phyloP scores from a whole-genome alignment of 306 rosid species.

The Dicorynia guianensis region DNA sequence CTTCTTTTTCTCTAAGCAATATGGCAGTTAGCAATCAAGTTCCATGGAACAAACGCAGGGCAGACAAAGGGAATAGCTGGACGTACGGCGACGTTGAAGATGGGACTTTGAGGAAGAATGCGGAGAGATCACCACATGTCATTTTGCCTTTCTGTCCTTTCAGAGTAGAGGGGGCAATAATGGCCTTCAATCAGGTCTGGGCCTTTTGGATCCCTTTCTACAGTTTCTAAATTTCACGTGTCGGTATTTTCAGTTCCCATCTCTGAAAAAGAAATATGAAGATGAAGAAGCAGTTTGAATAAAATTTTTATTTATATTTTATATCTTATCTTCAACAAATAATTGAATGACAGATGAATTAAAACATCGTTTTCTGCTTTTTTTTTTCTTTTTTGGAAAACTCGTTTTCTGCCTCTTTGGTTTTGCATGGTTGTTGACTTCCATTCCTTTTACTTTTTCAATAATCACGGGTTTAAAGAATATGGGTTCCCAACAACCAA shows the following conservation, averaged over 20 bases:
- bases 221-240: not conserved
- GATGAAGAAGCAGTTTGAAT: not conserved
- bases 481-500: constrained; percentile 26
- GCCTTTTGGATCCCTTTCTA: not conserved
- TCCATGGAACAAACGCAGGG: not conserved
- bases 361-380: not conserved
- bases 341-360: too few relatives aligned
- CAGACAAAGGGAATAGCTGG: not conserved
- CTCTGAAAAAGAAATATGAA: not conserved
- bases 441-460: not conserved
- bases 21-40: not conserved
- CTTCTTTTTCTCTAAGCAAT: not conserved
- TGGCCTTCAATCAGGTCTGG: not conserved
- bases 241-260: constrained; percentile 2
- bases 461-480: constrained; percentile 1
- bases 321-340: too few relatives aligned
- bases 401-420: not conserved
- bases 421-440: constrained; percentile 38
- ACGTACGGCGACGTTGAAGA: not conserved
- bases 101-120: not conserved
- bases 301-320: not conserved
- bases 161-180: not conserved
- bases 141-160: not conserved
- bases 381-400: too few relatives aligned
- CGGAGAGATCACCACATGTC: not conserved